Base-by-base conservation (phyloP, 1,139 yeast species). In the Yarrowia galli region DNA sequence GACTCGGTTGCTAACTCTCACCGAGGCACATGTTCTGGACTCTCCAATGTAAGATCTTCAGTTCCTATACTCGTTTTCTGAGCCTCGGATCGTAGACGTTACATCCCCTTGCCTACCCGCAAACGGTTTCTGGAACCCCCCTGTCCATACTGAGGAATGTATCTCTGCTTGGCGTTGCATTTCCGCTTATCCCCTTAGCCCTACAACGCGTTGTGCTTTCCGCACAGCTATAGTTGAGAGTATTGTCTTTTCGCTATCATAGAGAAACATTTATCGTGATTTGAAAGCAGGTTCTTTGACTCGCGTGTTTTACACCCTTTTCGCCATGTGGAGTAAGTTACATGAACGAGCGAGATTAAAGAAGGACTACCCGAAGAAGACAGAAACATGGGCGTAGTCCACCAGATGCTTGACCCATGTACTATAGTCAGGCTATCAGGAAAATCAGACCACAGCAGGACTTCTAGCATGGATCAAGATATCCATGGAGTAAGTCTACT, bases 251-350 rank as follows among this genome's bases (percentile, higher is more conserved):
- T 10, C 16, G 35, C 22, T 48, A 25, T 48, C 16, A 48, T 48
- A 48, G 2, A 5, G 8, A n/a, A n/a, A n/a, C 22, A n/a, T n/a
- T 48, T 48, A 48, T 48, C 36, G 15, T 22, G 18, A 5, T 45
- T n/a, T 45, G 46, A 25, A 9, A 48, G 13, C n/a, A 43, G 46
- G 25, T 45, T 45, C 12, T 32, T n/a, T 36, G 16, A 9, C 46
- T 43, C 46, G 46, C 16, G 15, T 9, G 20, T 20, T 10, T 5
- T 43, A 20, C 25, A 43, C 46, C 46, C 5, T 43, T 43, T 20
- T 12, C 10, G 46, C 25, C 15, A 15, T 25, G 51, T 23, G 51
- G 51, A 46, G 51, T 23, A 46, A 25, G 51, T 46, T 25, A 46
- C 51, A 46, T 43, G 46, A 20, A 43, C 9, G 16, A 43, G 7